Base-by-base conservation (phyloP, 2,329 filamentous ascomycete genomes). In the Chrysoporthe deuterocubensis region DNA sequence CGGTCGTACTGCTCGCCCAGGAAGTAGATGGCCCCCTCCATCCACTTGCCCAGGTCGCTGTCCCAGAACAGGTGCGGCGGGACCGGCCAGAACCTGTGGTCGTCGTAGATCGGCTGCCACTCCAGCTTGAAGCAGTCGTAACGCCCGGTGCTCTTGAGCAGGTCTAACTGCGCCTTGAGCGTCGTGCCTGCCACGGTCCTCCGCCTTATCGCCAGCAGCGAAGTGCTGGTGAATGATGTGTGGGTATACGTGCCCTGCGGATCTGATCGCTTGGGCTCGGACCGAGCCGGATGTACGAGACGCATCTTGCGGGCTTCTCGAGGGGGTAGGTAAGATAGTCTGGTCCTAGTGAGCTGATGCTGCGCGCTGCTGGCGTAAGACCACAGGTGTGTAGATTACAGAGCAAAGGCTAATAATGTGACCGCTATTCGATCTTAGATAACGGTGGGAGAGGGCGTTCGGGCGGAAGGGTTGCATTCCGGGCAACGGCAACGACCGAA, bases 41-140 rank as follows among this genome's bases (percentile, higher is more conserved):
- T 69, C 64, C 61, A 62, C 44, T 65, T 69, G 48, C 60, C 66
- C 32, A 67, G 54, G 44, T 67, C 66, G 44, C 64, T 63, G 52
- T 69, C 64, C 59, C 87, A 89, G 73, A 89, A 89, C 1, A 87
- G 76, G 71, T 87, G 85, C 32, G 85, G 84, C 0, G 86, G 85
- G 1, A 88, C 80, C 0, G 87, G 87, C 84, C 84, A 88, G 69
- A 72, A 72, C 1, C 81, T 80, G 62, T 80, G 75, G 60, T 87
- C 82, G 16, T 79, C 79, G 72, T 89, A 89, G 1, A 79, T 78
- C 0, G 82, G 78, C 71, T 89, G 83, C 85, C 85, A 88, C 74
- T 83, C 69, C 21, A 89, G 75, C 71, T 84, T 83, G 76, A 89
- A 89, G 57, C 84, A 85, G 71, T 87, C 82, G 70, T 87, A 87